Conservation (phyloP, 1,139 yeast species). For the Scheffersomyces stambukii region DNA sequence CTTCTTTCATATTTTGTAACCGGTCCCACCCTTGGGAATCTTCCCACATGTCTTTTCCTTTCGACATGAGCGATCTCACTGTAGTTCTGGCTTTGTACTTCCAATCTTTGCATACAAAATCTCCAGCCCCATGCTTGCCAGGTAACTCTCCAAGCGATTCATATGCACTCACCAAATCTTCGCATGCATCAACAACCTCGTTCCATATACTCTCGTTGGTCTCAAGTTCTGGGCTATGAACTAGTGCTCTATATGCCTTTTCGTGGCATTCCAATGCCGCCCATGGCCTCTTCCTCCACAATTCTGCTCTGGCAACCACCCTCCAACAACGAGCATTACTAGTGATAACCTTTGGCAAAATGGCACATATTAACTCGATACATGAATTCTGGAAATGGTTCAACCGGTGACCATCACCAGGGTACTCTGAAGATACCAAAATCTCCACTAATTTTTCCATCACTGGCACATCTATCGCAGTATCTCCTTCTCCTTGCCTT, state of each 20-base stretch:
- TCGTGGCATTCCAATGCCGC: conserved; percentile 80
- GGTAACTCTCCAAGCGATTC: conserved; percentile 82
- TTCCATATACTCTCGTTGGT: conserved; percentile 66
- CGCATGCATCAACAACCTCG: conserved; percentile 75
- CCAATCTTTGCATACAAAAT: conserved; percentile 89
- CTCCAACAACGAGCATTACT: conserved; percentile 79
- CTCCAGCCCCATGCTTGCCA: conserved; percentile 82
- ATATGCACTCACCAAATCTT: conserved; percentile 82
- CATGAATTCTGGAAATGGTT: conserved; percentile 64
- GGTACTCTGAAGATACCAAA: conserved; percentile 49
- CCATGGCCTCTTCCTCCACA: conserved; percentile 91
- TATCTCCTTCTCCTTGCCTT: conserved; percentile 53
- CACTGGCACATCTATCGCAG: conserved; percentile 69
- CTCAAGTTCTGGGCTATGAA: conserved; percentile 63
- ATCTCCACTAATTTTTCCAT: conserved; percentile 71
- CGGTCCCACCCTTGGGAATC: conserved; percentile 74
- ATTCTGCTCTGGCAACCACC: conserved; percentile 73
- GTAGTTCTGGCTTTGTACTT: conserved; percentile 74
- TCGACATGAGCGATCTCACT: conserved; percentile 71
- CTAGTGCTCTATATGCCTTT: conserved; percentile 74
- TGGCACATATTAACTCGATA: conserved; percentile 62
- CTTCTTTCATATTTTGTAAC: conserved; percentile 52
- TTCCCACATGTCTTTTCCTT: conserved; percentile 78
- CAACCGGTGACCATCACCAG: conserved; percentile 32
- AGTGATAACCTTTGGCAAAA: conserved; percentile 66